These are phyloP conservation scores for Skeletonema menzelii DNA, from an alignment of 108 stramenopile genomes.

Conservation along the genomic window DNA sequence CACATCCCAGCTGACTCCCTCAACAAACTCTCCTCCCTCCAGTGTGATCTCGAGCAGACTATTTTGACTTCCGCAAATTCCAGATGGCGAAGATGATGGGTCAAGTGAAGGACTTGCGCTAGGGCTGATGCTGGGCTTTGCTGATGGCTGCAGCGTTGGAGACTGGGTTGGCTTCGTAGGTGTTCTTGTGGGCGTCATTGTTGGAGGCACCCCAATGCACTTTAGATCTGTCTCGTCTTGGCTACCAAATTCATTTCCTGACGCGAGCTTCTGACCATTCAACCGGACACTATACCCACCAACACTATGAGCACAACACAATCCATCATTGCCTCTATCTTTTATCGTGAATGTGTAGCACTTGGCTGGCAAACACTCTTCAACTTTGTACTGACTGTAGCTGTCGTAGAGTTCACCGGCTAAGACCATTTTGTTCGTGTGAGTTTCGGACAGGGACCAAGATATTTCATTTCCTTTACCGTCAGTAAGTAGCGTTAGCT, in stretches of 20 bases:
- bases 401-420: conserved; percentile 21
- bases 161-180: conserved; percentile 24
- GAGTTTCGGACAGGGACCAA: conserved; percentile 17
- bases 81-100: not conserved
- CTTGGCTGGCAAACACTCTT: conserved; percentile 23
- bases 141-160: conserved; percentile 14
- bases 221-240: conserved; percentile 13
- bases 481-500: conserved; percentile 27
- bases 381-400: conserved; percentile 11
- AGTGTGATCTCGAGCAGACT: conserved; percentile 16
- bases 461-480: conserved; percentile 33
- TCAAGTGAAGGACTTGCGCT: not conserved
- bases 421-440: conserved; percentile 3
- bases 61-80: conserved; percentile 9
- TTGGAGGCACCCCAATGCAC: conserved; percentile 18
- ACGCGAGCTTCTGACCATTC: conserved; percentile 36
- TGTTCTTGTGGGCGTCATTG: conserved; percentile 11
- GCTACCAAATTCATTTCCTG: conserved; percentile 19
- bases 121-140: conserved; percentile 4
- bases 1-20: conserved; percentile 25
- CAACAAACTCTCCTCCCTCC: conserved; percentile 27
- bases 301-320: conserved; percentile 28
- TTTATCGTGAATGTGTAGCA: conserved; percentile 36
- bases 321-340: conserved; percentile 35
- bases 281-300: conserved; percentile 35